Evolutionary conservation across 495 filamentous ascomycete species (phyloP), one percentile per base, ranked within the genome.

Genomic region (Jackrogersella minutella): DNA sequence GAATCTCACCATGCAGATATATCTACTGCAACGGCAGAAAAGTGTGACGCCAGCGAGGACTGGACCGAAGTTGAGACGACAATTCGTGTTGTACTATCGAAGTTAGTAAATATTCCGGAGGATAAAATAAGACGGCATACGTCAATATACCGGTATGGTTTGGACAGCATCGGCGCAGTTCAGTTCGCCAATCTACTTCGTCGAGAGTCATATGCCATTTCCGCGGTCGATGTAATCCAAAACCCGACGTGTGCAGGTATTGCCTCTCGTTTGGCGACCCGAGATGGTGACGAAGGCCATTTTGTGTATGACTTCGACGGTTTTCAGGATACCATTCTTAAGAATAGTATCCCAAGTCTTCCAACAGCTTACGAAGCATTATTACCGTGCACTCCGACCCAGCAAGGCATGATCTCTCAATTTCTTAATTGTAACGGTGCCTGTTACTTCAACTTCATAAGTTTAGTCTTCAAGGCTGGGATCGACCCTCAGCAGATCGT

Each of bases 81-180:
- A 1, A 79, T 93, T 9, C 81, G 89, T 39, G 75, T 80, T 0
- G 79, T 86, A 5, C 74, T 95, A 31, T 81, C 86, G 1, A 70
- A 73, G 19, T 80, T 93, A 30, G 84, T 87, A 2, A 74, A 78
- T 9, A 56, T 76, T 3, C 77, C 87, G 0, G 65, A 79, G 9
- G 73, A 83, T 2, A 79, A 81, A 16, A 90, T 97, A 22, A 71
- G 74, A 2, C 82, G 82, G 11, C 68, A 77, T 5, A 85, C 86
- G 1, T 91, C 87, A 22, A 92, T 97, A 21, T 96, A 93, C 70
- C 86, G 88, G 63, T 84, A 97, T 22, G 93, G 94, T 1, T 79
- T 97, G 40, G 93, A 98, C 74, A 96, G 92, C 56, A 92, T 98
- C 64, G 91, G 86, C 34, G 90, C 92, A 0, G 92, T 96, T 57